Percentiles rank a stretch among this genome's conserved stretches.
These are phyloP conservation scores for Mrakia frigida DNA, from an alignment of 768 basidiomycete species.

Conservation along the genomic window DNA sequence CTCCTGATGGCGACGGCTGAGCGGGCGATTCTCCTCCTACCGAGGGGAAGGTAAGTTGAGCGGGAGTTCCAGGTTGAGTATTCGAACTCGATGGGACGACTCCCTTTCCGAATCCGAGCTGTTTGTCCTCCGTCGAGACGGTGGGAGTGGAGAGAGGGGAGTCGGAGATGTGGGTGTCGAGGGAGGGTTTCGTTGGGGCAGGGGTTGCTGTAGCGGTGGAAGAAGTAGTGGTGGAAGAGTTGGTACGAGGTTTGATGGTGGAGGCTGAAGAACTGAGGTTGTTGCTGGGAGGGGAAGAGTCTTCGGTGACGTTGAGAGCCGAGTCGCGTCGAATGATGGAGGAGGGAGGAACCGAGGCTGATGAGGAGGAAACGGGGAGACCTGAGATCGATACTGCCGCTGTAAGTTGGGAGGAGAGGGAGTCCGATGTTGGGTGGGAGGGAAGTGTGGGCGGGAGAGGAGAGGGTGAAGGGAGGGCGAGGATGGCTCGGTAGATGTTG, in stretches of 20 bases:
- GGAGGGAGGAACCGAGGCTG: slow-evolving; percentile 2
- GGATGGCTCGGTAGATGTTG: slow-evolving; percentile 75
- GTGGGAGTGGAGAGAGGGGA: slow-evolving; percentile 10
- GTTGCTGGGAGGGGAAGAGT: not conserved
- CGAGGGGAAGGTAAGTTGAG: not conserved
- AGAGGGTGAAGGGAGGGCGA: slow-evolving; percentile 68
- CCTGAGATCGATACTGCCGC: slow-evolving; percentile 34
- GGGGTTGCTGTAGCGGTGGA: slow-evolving; percentile 4
- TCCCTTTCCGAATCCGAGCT: not conserved
- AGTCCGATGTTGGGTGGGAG: slow-evolving; percentile 32
- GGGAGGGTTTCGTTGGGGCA: not conserved
- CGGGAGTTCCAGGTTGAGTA: not conserved
- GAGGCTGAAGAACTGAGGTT: slow-evolving; percentile 7
- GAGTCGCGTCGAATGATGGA: not conserved
- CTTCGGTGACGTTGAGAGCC: not conserved
- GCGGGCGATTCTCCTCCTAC: not conserved
- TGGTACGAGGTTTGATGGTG: slow-evolving; percentile 19
- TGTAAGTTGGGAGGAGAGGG: slow-evolving; percentile 19
- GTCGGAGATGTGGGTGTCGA: slow-evolving; percentile 12
- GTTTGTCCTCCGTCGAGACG: slow-evolving; percentile 4
- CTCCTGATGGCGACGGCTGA: not conserved
- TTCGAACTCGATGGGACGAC: not conserved
- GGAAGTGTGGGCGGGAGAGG: slow-evolving; percentile 44
- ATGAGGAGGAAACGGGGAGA: slow-evolving; percentile 33
- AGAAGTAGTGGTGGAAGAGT: not conserved